These are phyloP conservation scores for Hypoxylon sp. DNA, from an alignment of 2,329 filamentous ascomycete genomes.

Conservation along the genomic window DNA sequence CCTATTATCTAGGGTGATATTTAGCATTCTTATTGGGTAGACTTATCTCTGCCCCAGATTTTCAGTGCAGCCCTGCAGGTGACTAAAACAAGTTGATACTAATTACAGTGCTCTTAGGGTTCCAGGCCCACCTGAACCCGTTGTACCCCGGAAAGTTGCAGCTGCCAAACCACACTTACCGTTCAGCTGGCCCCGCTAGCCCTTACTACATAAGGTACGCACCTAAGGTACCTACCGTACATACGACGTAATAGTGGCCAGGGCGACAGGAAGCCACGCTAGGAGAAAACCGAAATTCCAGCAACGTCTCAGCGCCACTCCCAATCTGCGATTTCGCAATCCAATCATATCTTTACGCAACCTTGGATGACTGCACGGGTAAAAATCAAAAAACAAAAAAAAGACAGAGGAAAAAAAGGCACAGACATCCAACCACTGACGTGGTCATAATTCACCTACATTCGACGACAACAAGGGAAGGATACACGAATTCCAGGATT, in stretches of 20 bases:
- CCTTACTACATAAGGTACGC: neutral
- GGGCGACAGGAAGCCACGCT: conserved; percentile 2
- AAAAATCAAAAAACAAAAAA: conserved; percentile 23
- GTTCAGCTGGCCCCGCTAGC: conserved; percentile 16
- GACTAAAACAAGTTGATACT: conserved; percentile 23
- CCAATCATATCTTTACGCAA: conserved; percentile 41
- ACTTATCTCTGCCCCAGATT: conserved; percentile 24
- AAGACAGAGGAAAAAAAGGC: conserved; percentile 5
- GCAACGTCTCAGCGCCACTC: conserved; percentile 13
- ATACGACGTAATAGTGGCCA: conserved; percentile 16
- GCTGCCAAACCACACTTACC: conserved; percentile 33
- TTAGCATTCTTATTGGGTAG: conserved; percentile 5
- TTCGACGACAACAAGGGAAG: conserved; percentile 4
- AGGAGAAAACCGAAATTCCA: conserved; percentile 6
- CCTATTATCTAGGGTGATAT: neutral
- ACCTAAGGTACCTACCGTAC: neutral
- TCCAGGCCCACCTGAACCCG: conserved; percentile 8
- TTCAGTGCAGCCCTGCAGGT: conserved; percentile 1
- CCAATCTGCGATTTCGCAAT: conserved; percentile 42
- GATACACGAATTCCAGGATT: conserved; percentile 5
- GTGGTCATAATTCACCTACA: conserved; percentile 13
- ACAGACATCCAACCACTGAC: conserved; percentile 4
- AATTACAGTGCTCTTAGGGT: conserved; percentile 17
- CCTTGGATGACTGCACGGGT: conserved; percentile 23
- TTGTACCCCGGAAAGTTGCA: conserved; percentile 36